A percentile compares a stretch with the other conserved stretches of the same genome.
Conservation (phyloP, 2,329 filamentous ascomycete species). For the Ascosphaera pollenicola region DNA sequence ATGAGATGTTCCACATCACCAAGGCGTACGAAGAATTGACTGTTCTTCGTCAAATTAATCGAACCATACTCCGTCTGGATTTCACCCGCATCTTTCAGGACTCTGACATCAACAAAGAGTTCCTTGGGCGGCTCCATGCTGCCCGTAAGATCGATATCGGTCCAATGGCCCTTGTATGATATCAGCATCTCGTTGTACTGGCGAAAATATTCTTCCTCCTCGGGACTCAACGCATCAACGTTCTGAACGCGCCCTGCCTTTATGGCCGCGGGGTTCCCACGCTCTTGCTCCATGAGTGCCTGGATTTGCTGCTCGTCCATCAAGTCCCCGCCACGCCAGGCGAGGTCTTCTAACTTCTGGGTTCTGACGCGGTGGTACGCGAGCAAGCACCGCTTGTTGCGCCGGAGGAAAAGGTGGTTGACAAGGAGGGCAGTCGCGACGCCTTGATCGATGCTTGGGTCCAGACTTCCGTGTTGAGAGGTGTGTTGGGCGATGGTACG, state of each 20-base stretch:
- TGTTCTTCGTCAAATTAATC: constrained; percentile 93
- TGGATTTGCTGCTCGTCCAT: constrained; percentile 30
- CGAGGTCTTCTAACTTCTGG: constrained; percentile 80
- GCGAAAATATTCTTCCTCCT: constrained; percentile 90
- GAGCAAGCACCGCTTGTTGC: constrained; percentile 87
- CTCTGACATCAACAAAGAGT: constrained; percentile 88
- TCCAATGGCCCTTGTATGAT: constrained; percentile 98
- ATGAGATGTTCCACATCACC: constrained; percentile 91
- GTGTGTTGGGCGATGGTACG: neutral
- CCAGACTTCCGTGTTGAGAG: neutral
- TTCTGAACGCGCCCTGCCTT: constrained; percentile 21
- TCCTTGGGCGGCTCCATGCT: constrained; percentile 86
- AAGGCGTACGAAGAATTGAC: constrained; percentile 90
- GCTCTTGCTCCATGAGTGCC: constrained; percentile 8
- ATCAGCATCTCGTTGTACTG: constrained; percentile 80
- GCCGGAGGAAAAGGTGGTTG: constrained; percentile 81
- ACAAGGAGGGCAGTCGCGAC: constrained; percentile 76
- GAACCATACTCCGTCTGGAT: constrained; percentile 99
- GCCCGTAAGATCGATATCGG: constrained; percentile 86
- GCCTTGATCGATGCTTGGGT: constrained; percentile 39
- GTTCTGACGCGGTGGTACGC: constrained; percentile 82
- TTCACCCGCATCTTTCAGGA: constrained; percentile 90
- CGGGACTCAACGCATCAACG: constrained; percentile 65
- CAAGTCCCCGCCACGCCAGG: constrained; percentile 76
- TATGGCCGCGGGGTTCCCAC: constrained; percentile 17